Evolutionary conservation across 2,329 filamentous ascomycete genomes (phyloP).

Genomic region (Fusarium temperatum): DNA sequence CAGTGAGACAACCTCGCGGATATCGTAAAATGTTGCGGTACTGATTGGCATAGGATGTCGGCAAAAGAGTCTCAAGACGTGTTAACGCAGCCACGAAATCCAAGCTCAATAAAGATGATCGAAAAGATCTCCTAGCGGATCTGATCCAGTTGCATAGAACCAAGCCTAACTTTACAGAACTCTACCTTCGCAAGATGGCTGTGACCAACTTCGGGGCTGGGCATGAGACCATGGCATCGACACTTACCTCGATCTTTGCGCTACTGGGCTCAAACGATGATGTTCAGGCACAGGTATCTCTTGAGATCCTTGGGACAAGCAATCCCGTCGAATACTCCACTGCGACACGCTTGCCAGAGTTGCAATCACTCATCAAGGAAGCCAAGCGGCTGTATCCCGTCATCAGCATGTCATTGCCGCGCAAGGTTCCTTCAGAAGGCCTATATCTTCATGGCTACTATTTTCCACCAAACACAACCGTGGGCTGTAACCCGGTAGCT

Average conservation of each 20-base stretch:
- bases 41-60: conserved; percentile 44
- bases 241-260: conserved; percentile 58
- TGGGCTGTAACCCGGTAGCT: conserved; percentile 61
- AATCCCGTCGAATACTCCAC: conserved; percentile 36
- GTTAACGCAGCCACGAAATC: conserved; percentile 44
- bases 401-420: conserved; percentile 60
- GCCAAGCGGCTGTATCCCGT: conserved; percentile 61
- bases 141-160: conserved; percentile 57
- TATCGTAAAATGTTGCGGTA: too few species aligned
- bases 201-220: conserved; percentile 66
- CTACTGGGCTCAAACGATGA: conserved; percentile 54
- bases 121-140: conserved; percentile 56
- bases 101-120: conserved; percentile 45
- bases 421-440: conserved; percentile 52
- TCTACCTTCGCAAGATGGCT: conserved; percentile 61
- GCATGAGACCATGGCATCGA: conserved; percentile 64
- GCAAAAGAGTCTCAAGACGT: conserved; percentile 46
- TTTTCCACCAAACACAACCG: conserved; percentile 56
- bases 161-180: conserved; percentile 56
- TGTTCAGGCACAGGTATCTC: conserved; percentile 46
- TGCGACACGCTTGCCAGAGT: conserved; percentile 45
- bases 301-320: conserved; percentile 43
- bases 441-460: conserved; percentile 51
- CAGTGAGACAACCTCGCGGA: conserved; percentile 45
- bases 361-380: conserved; percentile 59